A percentile compares a stretch with the other conserved stretches of the same genome.
phyloP scores from a whole-genome alignment of 2,329 filamentous ascomycete genomes.

The Colletotrichum eleusines region DNA sequence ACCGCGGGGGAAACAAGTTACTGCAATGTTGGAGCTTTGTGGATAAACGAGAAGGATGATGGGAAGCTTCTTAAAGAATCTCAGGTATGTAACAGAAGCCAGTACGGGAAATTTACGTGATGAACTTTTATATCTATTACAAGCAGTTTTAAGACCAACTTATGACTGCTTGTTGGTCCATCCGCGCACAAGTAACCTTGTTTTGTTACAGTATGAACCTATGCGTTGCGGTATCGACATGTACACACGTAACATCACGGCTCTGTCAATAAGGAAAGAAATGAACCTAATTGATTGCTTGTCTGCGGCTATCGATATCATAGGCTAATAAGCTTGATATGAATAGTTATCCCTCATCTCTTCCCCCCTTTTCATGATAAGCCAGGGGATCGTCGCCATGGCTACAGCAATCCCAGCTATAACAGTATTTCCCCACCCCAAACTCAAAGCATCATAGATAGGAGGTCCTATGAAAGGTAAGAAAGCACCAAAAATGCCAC shows the following conservation, averaged over 20 bases:
- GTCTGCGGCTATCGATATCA: neutral
- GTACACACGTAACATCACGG: neutral
- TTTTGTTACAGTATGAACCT: neutral
- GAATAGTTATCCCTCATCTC: slow-evolving; percentile 9
- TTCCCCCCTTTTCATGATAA: slow-evolving; percentile 61
- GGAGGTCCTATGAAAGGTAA: slow-evolving; percentile 63
- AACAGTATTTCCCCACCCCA: slow-evolving; percentile 65
- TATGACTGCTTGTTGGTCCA: neutral
- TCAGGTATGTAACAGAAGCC: neutral
- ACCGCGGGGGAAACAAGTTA: too few species aligned
- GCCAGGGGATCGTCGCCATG: slow-evolving; percentile 59
- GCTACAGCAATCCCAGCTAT: slow-evolving; percentile 54
- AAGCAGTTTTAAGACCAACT: neutral
- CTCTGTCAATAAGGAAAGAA: neutral
- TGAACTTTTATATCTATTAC: too few species aligned
- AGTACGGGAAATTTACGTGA: neutral
- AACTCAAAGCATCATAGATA: slow-evolving; percentile 63
- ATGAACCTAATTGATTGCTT: too few species aligned
- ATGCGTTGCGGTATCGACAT: neutral
- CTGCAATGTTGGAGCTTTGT: too few species aligned
- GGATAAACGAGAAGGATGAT: too few species aligned
- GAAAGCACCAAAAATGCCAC: slow-evolving; percentile 62
- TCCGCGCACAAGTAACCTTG: neutral
- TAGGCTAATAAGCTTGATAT: slow-evolving; percentile 3
- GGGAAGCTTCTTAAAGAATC: too few species aligned